A percentile compares a stretch with the other conserved stretches of the same genome.
Conservation (phyloP, 331 rosid genomes). For the Quercus lobata region DNA sequence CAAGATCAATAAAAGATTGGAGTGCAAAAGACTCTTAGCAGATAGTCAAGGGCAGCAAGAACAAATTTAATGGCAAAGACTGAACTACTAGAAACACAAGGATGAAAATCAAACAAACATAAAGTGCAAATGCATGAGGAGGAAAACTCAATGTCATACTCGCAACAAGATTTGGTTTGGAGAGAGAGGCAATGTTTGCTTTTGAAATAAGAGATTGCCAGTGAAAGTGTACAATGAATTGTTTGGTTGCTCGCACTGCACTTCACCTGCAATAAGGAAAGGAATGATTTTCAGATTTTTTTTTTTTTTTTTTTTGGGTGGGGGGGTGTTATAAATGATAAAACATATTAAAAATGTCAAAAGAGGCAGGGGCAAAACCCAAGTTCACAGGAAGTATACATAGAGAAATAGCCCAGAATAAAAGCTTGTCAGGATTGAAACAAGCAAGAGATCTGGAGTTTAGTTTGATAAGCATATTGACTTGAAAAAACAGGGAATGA, state of each 20-base stretch:
- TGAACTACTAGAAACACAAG: not conserved
- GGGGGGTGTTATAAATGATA: too few species aligned
- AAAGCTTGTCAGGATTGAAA: not conserved
- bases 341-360: not conserved
- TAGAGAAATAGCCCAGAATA: not conserved
- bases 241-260: slow-evolving; percentile 98
- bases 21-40: not conserved
- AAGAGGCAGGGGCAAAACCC: not conserved
- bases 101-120: slow-evolving; percentile 6
- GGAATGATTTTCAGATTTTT: slow-evolving; percentile 14
- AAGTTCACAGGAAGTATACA: not conserved
- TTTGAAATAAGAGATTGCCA: slow-evolving; percentile 78
- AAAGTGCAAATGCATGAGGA: slow-evolving; percentile 12
- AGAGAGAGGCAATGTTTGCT: slow-evolving; percentile 80
- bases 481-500: too few species aligned
- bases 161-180: slow-evolving; percentile 89
- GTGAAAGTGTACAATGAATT: slow-evolving; percentile 96
- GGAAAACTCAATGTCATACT: slow-evolving; percentile 41
- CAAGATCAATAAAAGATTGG: slow-evolving; percentile 1
- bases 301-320: not conserved
- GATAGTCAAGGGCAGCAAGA: not conserved
- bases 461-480: too few species aligned
- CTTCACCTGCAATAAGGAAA: slow-evolving; percentile 65
- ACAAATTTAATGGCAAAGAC: not conserved
- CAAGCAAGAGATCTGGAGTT: not conserved